These are phyloP conservation scores for Mycena maculata DNA, from an alignment of 768 basidiomycete genomes.

Conservation along the genomic window DNA sequence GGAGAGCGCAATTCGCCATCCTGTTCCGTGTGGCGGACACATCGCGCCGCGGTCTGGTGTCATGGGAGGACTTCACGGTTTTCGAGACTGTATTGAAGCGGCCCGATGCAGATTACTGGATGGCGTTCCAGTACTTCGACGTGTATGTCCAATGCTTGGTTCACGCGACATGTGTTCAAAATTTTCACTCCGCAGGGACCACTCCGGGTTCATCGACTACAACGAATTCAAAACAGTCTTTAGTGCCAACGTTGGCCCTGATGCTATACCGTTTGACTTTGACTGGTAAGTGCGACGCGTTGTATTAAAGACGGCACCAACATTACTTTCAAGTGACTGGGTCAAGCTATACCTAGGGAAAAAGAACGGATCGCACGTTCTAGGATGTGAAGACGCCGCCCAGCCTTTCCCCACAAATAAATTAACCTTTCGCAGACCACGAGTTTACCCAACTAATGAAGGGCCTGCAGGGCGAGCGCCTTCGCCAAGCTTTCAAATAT, in stretches of 20 bases:
- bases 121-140: conserved; percentile 96
- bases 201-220: conserved; percentile 92
- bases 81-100: conserved; percentile 94
- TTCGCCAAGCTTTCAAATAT: conserved; percentile 95
- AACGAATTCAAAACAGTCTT: conserved; percentile 96
- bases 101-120: conserved; percentile 97
- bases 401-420: conserved; percentile 22
- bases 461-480: conserved; percentile 95
- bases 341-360: conserved; percentile 95
- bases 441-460: conserved; percentile 99
- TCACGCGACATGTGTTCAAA: conserved; percentile 20
- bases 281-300: conserved; percentile 70
- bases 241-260: conserved; percentile 78
- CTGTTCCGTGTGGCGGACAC: conserved; percentile 91
- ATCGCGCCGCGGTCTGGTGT: conserved; percentile 78
- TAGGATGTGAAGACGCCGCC: conserved; percentile 76
- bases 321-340: conserved; percentile 76
- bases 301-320: not conserved
- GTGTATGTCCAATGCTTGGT: conserved; percentile 67
- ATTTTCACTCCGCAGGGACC: conserved; percentile 65
- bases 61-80: conserved; percentile 96
- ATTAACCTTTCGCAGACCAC: conserved; percentile 65
- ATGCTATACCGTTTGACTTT: conserved; percentile 94
- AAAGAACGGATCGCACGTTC: conserved; percentile 88
- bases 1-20: conserved; percentile 88